Conservation (phyloP, 371 early-diverging fungal genomes). For the Sporodiniella umbellata region DNA sequence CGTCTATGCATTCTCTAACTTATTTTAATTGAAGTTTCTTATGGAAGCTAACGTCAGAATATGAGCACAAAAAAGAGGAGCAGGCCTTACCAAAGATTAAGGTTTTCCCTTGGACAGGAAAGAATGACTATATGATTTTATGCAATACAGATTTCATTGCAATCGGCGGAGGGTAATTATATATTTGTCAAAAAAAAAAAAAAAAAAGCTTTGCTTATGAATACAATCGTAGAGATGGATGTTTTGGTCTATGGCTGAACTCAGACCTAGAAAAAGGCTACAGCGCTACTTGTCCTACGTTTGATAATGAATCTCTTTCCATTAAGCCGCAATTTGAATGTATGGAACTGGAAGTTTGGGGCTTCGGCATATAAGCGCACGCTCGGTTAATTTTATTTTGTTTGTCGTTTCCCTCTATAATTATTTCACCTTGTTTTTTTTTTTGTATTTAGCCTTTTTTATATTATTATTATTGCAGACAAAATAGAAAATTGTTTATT, state of each 20-base stretch:
- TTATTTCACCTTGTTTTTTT: neutral
- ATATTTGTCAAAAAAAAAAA: too few relatives aligned
- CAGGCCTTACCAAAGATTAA: constrained; percentile 32
- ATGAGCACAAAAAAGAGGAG: neutral
- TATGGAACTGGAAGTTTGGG: constrained; percentile 42
- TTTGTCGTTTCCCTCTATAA: too few relatives aligned
- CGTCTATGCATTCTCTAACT: neutral
- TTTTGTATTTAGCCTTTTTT: neutral
- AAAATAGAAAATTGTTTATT: constrained; percentile 1
- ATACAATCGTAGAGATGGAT: constrained; percentile 56
- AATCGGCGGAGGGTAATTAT: constrained; percentile 83
- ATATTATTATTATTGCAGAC: too few relatives aligned
- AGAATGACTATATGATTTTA: constrained; percentile 86
- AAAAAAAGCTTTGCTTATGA: neutral
- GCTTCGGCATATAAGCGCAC: constrained; percentile 16
- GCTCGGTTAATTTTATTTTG: too few relatives aligned
- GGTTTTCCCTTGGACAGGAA: constrained; percentile 81
- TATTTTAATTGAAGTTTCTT: constrained; percentile 53
- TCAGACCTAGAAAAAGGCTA: constrained; percentile 83
- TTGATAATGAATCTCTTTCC: constrained; percentile 76
- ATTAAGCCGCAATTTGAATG: constrained; percentile 32
- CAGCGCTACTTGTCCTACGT: constrained; percentile 79
- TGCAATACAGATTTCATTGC: constrained; percentile 83
- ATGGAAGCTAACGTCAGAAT: constrained; percentile 57
- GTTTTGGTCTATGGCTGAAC: constrained; percentile 90